Base-by-base conservation (phyloP, 192 early-diverging fungal species). In the Linnemannia hyalina region DNA sequence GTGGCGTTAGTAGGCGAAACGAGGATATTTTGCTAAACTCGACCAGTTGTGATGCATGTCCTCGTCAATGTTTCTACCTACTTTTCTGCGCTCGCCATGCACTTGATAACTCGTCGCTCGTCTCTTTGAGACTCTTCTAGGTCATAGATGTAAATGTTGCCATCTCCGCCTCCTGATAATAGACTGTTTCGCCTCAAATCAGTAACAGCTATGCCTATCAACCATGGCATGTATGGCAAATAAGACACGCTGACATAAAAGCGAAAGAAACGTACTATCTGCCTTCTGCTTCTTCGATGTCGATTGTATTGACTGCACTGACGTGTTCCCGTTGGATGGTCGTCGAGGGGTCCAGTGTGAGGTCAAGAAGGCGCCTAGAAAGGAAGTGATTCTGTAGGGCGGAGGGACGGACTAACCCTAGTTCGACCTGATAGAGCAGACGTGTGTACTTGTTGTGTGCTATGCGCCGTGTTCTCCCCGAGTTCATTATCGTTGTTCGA, bases 121-220 rank as follows among this genome's bases (percentile, higher is more conserved):
- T 81, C 79, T 15, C 79, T 71, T 40, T 86, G 75, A 6, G 78
- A 74, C 29, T 87, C 88, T 23, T 94, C 92, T 55, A 95, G 81
- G 74, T 95, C 93, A 82, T 92, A 95, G 3, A 95, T 44, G 52
- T 91, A 88, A 13, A 95, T 83, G 70, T 80, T 72, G 13, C 91
- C 83, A 84, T 95, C 94, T 36, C 90, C 89, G 8, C 94, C 92
- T 26, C 91, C 95, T 23, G 92, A 90, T 6, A 95, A 69, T 26
- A 95, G 74, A 80, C 94, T 94, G 60, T 22, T 23, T 6, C 47
- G 18, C 11, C 26, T 35, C 11, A 11, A 11, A 11, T 29, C 29
- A 49, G n/a, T 23, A 68, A 49, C 16, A 47, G 44, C 65, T 29
- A 46, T 23, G 15, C 4, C 32, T 18, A 40, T n/a, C 38, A 35